These are phyloP conservation scores for Haplosporangium gracile DNA, from an alignment of 192 early-diverging fungal genomes.

Conservation along the genomic window DNA sequence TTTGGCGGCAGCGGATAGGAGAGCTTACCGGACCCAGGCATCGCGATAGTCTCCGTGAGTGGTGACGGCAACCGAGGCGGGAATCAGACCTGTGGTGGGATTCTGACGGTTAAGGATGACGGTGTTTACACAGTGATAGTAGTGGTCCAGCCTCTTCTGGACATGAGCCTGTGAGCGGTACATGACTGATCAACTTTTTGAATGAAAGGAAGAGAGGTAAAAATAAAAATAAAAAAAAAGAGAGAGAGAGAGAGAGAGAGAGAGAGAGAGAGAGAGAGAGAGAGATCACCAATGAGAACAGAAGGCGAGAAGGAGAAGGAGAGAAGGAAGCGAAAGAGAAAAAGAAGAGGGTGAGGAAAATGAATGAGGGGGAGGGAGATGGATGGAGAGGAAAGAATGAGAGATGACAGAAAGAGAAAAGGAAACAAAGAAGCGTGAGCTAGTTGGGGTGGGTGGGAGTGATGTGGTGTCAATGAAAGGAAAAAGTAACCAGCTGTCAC, in stretches of 20 bases:
- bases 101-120: conserved; percentile 87
- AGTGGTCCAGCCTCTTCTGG: conserved; percentile 75
- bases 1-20: neutral
- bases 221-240: neutral
- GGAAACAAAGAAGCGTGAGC: neutral
- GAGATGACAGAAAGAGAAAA: neutral
- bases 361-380: neutral
- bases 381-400: neutral
- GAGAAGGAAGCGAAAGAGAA: neutral
- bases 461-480: neutral
- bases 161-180: conserved; percentile 49
- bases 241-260: neutral
- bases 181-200: conserved; percentile 7
- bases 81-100: conserved; percentile 86
- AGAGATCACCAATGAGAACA: neutral
- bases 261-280: neutral
- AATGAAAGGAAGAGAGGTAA: too few relatives aligned
- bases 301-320: neutral
- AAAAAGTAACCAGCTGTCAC: neutral
- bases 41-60: conserved; percentile 91
- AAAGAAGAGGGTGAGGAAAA: neutral
- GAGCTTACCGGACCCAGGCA: conserved; percentile 85
- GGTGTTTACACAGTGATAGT: conserved; percentile 78
- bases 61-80: conserved; percentile 88
- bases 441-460: neutral